These are phyloP conservation scores for Jamesozyma piceae DNA, from an alignment of 805 yeast genomes.

Conservation along the genomic window DNA sequence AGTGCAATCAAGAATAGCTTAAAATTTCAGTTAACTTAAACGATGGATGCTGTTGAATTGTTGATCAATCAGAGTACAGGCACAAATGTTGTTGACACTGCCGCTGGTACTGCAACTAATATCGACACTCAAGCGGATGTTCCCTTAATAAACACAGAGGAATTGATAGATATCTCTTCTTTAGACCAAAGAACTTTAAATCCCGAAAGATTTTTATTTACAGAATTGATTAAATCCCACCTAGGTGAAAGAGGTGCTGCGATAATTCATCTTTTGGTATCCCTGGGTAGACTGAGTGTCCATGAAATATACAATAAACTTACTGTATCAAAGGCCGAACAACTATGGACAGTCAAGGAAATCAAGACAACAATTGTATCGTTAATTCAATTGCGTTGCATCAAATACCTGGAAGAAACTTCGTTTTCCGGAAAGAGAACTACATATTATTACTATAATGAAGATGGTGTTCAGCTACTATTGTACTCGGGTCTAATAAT, in stretches of 20 bases:
- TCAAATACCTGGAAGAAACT: conserved; percentile 51
- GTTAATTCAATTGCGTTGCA: conserved; percentile 69
- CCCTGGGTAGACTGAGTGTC: conserved; percentile 57
- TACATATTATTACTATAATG: conserved; percentile 50
- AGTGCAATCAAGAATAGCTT: too few species aligned
- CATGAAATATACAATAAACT: conserved; percentile 39
- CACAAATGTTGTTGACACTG: neutral
- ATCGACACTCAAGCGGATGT: neutral
- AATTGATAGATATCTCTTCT: conserved; percentile 15
- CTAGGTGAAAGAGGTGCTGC: conserved; percentile 68
- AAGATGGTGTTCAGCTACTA: conserved; percentile 52
- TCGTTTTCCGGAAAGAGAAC: conserved; percentile 20
- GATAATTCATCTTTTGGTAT: conserved; percentile 50
- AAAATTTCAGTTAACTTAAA: too few species aligned
- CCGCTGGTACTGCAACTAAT: neutral
- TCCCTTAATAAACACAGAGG: neutral
- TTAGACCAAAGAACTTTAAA: conserved; percentile 44
- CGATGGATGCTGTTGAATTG: neutral
- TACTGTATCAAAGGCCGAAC: conserved; percentile 30
- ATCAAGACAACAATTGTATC: conserved; percentile 65
- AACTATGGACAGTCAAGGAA: conserved; percentile 31
- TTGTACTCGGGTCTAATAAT: conserved; percentile 74
- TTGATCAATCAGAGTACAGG: neutral
- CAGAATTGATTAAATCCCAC: conserved; percentile 42
- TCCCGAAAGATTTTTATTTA: conserved; percentile 51